Conservation (phyloP, 225 moss, liverwort and hornwort genomes). For the Takakia lepidozioides region DNA sequence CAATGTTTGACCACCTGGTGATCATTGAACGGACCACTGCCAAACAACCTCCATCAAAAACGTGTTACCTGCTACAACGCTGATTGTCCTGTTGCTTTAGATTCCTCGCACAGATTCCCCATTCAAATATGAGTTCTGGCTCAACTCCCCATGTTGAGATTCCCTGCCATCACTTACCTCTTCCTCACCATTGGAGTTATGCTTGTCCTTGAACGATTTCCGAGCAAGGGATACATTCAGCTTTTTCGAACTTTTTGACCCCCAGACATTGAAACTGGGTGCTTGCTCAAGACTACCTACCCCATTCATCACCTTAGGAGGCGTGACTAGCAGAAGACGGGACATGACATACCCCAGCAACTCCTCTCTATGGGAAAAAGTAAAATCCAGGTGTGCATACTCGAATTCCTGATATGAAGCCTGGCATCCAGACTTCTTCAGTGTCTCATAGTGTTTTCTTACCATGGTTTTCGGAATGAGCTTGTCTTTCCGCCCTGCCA, state of each 20-base stretch:
- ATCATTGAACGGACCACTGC: too few species aligned
- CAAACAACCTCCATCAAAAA: too few species aligned
- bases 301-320: slow-evolving; percentile 11
- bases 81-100: too few species aligned
- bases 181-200: too few species aligned
- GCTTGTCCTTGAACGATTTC: slow-evolving; percentile 18
- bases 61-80: too few species aligned
- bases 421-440: slow-evolving; percentile 47
- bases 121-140: too few species aligned
- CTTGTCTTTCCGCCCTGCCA: slow-evolving; percentile 71
- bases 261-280: slow-evolving; percentile 6
- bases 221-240: slow-evolving; percentile 18
- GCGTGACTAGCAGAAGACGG: slow-evolving; percentile 50
- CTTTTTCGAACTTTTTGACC: slow-evolving; percentile 16
- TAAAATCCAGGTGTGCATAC: slow-evolving; percentile 91
- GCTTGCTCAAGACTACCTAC: slow-evolving; percentile 13
- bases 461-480: slow-evolving; percentile 78
- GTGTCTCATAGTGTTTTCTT: slow-evolving; percentile 44
- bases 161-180: too few species aligned
- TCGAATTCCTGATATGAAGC: slow-evolving; percentile 78
- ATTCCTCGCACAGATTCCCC: too few species aligned
- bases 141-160: too few species aligned
- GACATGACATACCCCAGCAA: slow-evolving; percentile 79
- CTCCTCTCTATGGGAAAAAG: slow-evolving; percentile 74
- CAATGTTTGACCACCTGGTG: too few species aligned